phyloP scores from a whole-genome alignment of 2,329 filamentous ascomycete genomes.

The Talaromyces sp. region DNA sequence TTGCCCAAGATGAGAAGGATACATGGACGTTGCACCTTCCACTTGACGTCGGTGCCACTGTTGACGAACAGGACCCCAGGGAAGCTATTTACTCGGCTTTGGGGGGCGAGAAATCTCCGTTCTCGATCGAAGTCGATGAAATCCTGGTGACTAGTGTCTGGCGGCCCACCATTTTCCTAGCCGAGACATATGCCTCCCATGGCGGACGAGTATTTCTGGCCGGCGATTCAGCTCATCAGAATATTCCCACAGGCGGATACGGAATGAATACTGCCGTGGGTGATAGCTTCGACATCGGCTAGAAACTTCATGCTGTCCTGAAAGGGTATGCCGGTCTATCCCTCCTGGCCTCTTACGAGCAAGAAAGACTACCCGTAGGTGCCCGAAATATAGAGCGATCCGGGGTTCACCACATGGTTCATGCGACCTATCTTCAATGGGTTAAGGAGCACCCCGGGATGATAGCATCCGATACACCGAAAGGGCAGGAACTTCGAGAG shows the following conservation, averaged over 20 bases:
- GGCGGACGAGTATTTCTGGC: constrained; percentile 18
- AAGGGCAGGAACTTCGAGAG: not conserved
- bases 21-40: constrained; percentile 33
- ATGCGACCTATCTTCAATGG: too few species aligned
- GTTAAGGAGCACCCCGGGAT: not conserved
- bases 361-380: not conserved
- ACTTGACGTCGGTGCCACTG: constrained; percentile 19
- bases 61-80: not conserved
- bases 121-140: not conserved
- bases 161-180: not conserved
- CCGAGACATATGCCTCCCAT: not conserved
- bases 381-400: not conserved
- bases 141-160: not conserved
- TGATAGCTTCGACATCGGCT: constrained; percentile 55
- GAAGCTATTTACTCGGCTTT: not conserved
- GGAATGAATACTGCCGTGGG: constrained; percentile 44
- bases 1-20: constrained; percentile 33
- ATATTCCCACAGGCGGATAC: constrained; percentile 19
- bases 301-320: constrained; percentile 51
- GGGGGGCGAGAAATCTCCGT: not conserved
- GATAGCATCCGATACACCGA: not conserved
- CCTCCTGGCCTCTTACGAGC: not conserved
- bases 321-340: constrained; percentile 26
- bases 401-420: too few species aligned
- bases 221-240: constrained; percentile 19